A percentile compares a stretch with the other conserved stretches of the same genome.
These are phyloP conservation scores for Leccinum griseonigrum DNA, from an alignment of 1,284 basidiomycete species.

Conservation along the genomic window DNA sequence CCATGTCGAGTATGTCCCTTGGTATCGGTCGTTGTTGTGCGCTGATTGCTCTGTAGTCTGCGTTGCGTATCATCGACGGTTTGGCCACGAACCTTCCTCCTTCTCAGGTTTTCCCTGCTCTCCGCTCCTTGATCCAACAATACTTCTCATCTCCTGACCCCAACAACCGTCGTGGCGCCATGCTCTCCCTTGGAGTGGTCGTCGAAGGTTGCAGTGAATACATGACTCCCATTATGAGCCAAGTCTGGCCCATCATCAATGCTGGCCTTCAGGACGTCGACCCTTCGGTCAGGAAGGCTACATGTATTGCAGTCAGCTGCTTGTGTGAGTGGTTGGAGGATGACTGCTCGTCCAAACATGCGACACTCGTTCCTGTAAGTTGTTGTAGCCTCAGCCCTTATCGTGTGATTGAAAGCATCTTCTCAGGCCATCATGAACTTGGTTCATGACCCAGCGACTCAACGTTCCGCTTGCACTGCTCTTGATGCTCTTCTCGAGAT, in stretches of 20 bases:
- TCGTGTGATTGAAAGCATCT: not conserved
- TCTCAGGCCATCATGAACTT: slow-evolving; percentile 82
- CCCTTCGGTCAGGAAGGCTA: slow-evolving; percentile 88
- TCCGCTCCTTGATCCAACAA: slow-evolving; percentile 77
- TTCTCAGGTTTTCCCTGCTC: slow-evolving; percentile 93
- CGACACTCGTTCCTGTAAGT: slow-evolving; percentile 81
- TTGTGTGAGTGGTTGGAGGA: slow-evolving; percentile 98
- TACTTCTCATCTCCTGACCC: slow-evolving; percentile 85
- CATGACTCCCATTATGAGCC: slow-evolving; percentile 91
- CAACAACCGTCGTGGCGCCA: slow-evolving; percentile 83
- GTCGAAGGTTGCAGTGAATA: slow-evolving; percentile 99
- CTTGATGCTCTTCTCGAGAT: slow-evolving; percentile 97
- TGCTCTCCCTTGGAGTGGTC: slow-evolving; percentile 94
- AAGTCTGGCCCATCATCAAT: slow-evolving; percentile 96
- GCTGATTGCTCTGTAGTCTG: slow-evolving; percentile 52
- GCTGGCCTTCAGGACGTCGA: slow-evolving; percentile 85
- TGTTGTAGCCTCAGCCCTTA: not conserved
- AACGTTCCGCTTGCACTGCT: slow-evolving; percentile 92
- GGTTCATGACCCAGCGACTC: slow-evolving; percentile 86
- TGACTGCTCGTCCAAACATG: slow-evolving; percentile 85
- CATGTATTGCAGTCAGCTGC: slow-evolving; percentile 94
- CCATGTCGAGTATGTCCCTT: slow-evolving; percentile 75
- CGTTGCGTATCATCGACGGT: slow-evolving; percentile 93
- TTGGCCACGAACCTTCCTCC: slow-evolving; percentile 95
- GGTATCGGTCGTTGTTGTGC: slow-evolving; percentile 2